Evolutionary conservation across 2,329 filamentous ascomycete species (phyloP).

Genomic region (Xylariaceae sp.): DNA sequence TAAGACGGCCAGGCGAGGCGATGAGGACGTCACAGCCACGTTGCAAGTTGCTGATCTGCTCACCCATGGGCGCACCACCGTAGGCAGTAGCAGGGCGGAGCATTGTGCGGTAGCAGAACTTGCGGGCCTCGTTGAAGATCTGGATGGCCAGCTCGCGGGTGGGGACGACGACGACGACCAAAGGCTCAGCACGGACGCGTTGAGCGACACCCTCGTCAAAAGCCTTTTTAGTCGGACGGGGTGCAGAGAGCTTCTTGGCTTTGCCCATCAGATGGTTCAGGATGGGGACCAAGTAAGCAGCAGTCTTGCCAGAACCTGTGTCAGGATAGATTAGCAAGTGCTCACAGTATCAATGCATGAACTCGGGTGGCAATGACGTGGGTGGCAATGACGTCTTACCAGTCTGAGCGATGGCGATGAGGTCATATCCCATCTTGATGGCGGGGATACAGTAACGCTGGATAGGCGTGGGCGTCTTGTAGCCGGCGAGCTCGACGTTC

Average conservation of each 20-base stretch:
- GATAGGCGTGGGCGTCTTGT: conserved; percentile 75
- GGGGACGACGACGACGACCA: conserved; percentile 82
- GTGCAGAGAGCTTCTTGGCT: conserved; percentile 79
- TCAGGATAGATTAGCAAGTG: conserved; percentile 5
- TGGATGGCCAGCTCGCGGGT: conserved; percentile 90
- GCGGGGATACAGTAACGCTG: conserved; percentile 83
- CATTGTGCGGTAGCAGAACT: conserved; percentile 93
- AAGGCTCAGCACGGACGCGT: conserved; percentile 72
- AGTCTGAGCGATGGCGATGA: conserved; percentile 89
- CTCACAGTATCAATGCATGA: neutral
- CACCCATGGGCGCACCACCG: conserved; percentile 70
- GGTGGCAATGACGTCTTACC: conserved; percentile 53
- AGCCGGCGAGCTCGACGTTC: conserved; percentile 73
- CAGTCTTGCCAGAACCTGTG: conserved; percentile 91
- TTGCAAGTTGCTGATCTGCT: conserved; percentile 70
- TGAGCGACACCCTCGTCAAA: conserved; percentile 48
- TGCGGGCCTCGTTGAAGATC: conserved; percentile 91
- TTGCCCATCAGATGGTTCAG: conserved; percentile 94
- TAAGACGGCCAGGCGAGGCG: conserved; percentile 80
- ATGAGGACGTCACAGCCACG: conserved; percentile 89
- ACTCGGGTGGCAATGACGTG: neutral
- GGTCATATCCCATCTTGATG: conserved; percentile 71
- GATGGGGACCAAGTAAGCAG: conserved; percentile 85
- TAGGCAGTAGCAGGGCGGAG: conserved; percentile 88
- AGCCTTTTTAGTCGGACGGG: conserved; percentile 63